Evolutionary conservation across 2,329 filamentous ascomycete species (phyloP).

Genomic region (Epichloe amarillans): DNA sequence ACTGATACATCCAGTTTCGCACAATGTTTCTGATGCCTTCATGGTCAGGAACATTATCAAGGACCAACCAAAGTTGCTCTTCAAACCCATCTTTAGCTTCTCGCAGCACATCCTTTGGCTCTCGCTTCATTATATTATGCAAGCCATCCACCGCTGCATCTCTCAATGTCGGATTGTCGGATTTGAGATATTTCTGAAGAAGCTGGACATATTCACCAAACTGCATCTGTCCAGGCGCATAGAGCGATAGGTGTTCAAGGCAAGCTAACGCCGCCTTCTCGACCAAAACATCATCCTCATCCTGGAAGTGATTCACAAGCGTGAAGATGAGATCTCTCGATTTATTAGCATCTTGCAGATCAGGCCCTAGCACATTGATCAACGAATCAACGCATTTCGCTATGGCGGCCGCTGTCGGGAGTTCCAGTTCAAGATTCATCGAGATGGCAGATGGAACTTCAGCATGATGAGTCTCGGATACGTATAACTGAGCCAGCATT

Average conservation of each 20-base stretch:
- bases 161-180: conserved; percentile 53
- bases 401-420: conserved; percentile 70
- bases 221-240: conserved; percentile 77
- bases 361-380: conserved; percentile 90
- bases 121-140: conserved; percentile 88
- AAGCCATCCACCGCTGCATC: conserved; percentile 78
- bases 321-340: conserved; percentile 86
- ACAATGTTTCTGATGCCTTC: conserved; percentile 77
- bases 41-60: conserved; percentile 66
- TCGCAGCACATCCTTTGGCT: conserved; percentile 68
- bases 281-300: conserved; percentile 57
- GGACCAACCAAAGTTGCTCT: conserved; percentile 79
- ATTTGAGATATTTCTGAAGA: conserved; percentile 65
- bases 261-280: conserved; percentile 69
- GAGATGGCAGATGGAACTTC: conserved; percentile 68
- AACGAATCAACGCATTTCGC: conserved; percentile 86
- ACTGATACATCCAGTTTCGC: conserved; percentile 86
- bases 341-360: conserved; percentile 84
- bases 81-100: conserved; percentile 69
- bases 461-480: conserved; percentile 79
- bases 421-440: conserved; percentile 80
- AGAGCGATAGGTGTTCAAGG: conserved; percentile 81
- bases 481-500: conserved; percentile 87
- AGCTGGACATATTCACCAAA: conserved; percentile 72
- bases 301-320: conserved; percentile 68